Percentiles rank a stretch among this genome's conserved stretches.
phyloP scores from a whole-genome alignment of 148 eudicot genomes.

The Vaccinium vitisidaea region DNA sequence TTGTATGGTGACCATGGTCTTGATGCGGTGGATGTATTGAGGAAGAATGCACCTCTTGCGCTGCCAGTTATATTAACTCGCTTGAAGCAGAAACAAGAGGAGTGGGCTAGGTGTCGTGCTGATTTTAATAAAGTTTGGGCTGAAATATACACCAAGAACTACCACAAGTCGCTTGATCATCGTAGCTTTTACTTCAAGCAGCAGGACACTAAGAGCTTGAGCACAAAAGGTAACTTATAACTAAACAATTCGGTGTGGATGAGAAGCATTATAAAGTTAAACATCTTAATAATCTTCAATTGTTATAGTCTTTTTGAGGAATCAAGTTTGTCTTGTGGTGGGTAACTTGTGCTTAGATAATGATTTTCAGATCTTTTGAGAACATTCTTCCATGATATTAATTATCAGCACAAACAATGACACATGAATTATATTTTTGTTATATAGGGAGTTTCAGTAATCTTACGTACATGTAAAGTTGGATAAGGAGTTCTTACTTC shows the following conservation, averaged over 20 bases:
- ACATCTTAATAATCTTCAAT: neutral
- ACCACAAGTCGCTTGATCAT: conserved; percentile 89
- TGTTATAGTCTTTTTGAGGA: neutral
- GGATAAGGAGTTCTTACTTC: neutral
- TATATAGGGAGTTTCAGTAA: neutral
- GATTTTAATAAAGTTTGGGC: conserved; percentile 93
- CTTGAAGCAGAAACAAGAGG: conserved; percentile 86
- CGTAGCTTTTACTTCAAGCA: conserved; percentile 94
- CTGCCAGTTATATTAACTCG: conserved; percentile 77
- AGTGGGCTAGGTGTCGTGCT: conserved; percentile 79
- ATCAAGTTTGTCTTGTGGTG: neutral
- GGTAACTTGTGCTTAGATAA: neutral
- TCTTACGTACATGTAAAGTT: neutral
- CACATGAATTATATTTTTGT: neutral
- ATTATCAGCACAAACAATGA: neutral
- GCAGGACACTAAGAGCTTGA: conserved; percentile 83
- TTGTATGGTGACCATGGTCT: conserved; percentile 85
- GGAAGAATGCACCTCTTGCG: conserved; percentile 57
- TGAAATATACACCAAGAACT: conserved; percentile 74
- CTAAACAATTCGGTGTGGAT: neutral
- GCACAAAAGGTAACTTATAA: conserved; percentile 66
- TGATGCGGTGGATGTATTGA: conserved; percentile 74
- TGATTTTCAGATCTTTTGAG: neutral
- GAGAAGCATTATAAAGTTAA: neutral
- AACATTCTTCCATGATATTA: neutral